Evolutionary conservation across 257 asterid genomes (phyloP).

Genomic region (Solanum ahanhuiri): DNA sequence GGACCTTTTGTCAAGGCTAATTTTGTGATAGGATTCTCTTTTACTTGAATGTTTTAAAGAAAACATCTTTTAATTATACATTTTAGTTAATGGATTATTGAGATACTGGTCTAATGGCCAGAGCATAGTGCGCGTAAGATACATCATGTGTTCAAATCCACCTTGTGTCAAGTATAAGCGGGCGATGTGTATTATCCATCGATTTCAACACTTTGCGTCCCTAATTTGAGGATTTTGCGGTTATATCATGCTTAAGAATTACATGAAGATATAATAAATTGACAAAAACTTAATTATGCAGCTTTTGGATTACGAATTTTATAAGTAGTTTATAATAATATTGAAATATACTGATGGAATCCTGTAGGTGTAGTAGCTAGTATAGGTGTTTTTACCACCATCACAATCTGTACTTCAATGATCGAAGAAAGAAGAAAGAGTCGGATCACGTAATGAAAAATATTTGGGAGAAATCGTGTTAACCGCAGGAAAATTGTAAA

Average conservation of each 20-base stretch:
- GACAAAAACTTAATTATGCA: neutral
- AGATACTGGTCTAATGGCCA: neutral
- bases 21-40: neutral
- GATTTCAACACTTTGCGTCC: neutral
- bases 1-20: neutral
- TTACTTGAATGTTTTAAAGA: neutral
- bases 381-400: too few species aligned
- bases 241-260: neutral
- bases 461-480: too few species aligned
- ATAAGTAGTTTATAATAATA: too few species aligned
- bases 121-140: neutral
- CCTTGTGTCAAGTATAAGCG: too few species aligned
- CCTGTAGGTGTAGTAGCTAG: neutral
- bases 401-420: neutral
- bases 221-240: neutral
- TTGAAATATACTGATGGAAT: neutral
- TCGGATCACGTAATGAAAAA: neutral
- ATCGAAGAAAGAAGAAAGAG: neutral
- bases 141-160: too few species aligned
- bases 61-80: neutral
- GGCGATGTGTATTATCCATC: too few species aligned
- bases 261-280: neutral
- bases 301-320: neutral
- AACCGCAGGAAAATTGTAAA: neutral
- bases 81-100: neutral